phyloP scores from a whole-genome alignment of 306 rosid species.

The Delonix regia region DNA sequence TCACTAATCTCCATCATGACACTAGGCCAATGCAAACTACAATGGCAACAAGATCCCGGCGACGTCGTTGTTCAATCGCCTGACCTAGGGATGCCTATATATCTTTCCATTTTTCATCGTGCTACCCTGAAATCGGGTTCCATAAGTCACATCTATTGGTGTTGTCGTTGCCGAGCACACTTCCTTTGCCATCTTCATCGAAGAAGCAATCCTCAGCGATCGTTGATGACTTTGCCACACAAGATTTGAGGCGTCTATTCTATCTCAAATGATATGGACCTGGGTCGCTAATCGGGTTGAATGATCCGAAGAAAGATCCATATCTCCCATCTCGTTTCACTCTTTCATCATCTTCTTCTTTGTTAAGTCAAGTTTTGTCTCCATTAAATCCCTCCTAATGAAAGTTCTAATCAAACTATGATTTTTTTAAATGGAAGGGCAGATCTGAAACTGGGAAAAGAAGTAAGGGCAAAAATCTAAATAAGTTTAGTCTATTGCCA shows the following conservation, averaged over 20 bases:
- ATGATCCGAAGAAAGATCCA: slow-evolving; percentile 6
- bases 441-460: slow-evolving; percentile 39
- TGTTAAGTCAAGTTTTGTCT: background rate
- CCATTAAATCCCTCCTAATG: slow-evolving; percentile 34
- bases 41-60: no score
- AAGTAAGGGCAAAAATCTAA: slow-evolving; percentile 41
- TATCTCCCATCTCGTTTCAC: background rate
- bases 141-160: no score
- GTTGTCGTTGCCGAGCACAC: slow-evolving; percentile 86
- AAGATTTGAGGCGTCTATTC: slow-evolving; percentile 84
- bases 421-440: slow-evolving; percentile 83
- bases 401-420: slow-evolving; percentile 52
- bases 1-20: no score
- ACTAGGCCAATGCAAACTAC: no score
- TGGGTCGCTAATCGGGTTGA: slow-evolving; percentile 9
- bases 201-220: slow-evolving; percentile 43
- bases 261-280: slow-evolving; percentile 52
- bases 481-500: no score
- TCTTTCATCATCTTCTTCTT: slow-evolving; percentile 12
- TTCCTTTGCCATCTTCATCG: slow-evolving; percentile 83
- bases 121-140: no score
- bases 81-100: no score
- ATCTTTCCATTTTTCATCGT: no score
- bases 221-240: slow-evolving; percentile 76
- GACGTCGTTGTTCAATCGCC: no score